phyloP scores from a whole-genome alignment of 306 rosid species.

The Cucurbita moschata region DNA sequence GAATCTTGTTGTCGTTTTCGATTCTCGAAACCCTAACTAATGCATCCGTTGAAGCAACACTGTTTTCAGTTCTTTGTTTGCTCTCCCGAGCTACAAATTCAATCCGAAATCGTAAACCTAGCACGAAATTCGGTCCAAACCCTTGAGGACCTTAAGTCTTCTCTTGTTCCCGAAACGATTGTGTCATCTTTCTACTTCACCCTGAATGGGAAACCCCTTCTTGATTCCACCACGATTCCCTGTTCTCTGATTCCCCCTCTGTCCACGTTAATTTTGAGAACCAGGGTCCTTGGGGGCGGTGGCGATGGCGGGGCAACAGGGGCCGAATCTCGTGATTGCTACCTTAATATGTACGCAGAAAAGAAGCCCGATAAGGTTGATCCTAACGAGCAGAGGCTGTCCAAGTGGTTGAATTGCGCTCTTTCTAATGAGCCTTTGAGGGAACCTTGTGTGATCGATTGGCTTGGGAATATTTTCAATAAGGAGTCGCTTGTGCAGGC shows the following conservation, averaged over 20 bases:
- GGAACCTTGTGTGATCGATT: constrained; percentile 78
- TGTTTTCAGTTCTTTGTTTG: constrained; percentile 41
- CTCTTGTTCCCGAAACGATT: constrained; percentile 16
- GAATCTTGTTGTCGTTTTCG: background rate
- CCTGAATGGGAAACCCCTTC: constrained; percentile 47
- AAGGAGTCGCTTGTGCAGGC: constrained; percentile 75
- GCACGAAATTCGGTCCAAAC: constrained; percentile 20
- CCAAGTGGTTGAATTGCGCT: constrained; percentile 74
- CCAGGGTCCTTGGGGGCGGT: constrained; percentile 61
- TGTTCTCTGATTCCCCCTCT: constrained; percentile 26
- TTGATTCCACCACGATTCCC: constrained; percentile 25
- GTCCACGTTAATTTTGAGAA: constrained; percentile 46
- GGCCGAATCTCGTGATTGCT: constrained; percentile 93
- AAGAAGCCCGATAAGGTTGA: constrained; percentile 91
- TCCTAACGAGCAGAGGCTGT: constrained; percentile 74
- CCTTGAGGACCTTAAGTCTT: constrained; percentile 39
- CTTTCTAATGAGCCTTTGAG: constrained; percentile 70
- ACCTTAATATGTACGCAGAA: constrained; percentile 79
- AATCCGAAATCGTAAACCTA: constrained; percentile 19
- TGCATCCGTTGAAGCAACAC: constrained; percentile 19
- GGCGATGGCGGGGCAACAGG: constrained; percentile 96
- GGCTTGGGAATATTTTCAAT: constrained; percentile 71
- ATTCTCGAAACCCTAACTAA: constrained; percentile 13
- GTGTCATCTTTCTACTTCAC: constrained; percentile 43
- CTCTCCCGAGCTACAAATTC: constrained; percentile 37